These are phyloP conservation scores for Senna tora DNA, from an alignment of 306 rosid species.

Conservation along the genomic window DNA sequence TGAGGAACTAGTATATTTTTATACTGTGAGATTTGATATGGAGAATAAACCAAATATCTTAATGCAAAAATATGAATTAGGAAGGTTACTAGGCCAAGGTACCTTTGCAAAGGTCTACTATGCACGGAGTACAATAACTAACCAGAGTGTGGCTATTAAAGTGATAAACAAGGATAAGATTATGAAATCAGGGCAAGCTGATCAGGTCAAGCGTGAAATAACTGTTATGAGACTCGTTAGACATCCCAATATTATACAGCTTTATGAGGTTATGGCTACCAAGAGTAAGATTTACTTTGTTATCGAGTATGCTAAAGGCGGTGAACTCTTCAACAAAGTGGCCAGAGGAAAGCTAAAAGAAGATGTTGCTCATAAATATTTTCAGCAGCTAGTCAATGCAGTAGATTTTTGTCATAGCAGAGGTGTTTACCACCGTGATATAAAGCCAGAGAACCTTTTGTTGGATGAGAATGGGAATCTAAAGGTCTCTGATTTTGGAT, in stretches of 20 bases:
- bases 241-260: slow-evolving; percentile 56
- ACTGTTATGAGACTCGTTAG: slow-evolving; percentile 49
- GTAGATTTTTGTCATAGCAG: slow-evolving; percentile 65
- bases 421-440: slow-evolving; percentile 65
- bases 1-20: slow-evolving; percentile 30
- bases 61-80: slow-evolving; percentile 57
- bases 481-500: slow-evolving; percentile 60
- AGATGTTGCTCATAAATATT: slow-evolving; percentile 50
- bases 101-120: slow-evolving; percentile 61
- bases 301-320: slow-evolving; percentile 60
- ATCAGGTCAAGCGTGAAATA: slow-evolving; percentile 50
- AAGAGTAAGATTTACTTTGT: slow-evolving; percentile 55
- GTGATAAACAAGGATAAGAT: slow-evolving; percentile 52
- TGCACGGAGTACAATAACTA: slow-evolving; percentile 44
- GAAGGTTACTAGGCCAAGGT: slow-evolving; percentile 62
- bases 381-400: slow-evolving; percentile 55
- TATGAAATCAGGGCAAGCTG: slow-evolving; percentile 39
- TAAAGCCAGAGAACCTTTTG: slow-evolving; percentile 62
- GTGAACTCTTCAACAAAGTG: slow-evolving; percentile 53
- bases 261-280: slow-evolving; percentile 62
- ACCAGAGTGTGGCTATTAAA: slow-evolving; percentile 58
- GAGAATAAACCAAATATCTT: slow-evolving; percentile 47
- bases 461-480: slow-evolving; percentile 56
- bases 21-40: slow-evolving; percentile 46
- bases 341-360: slow-evolving; percentile 56